Evolutionary conservation across 352 stramenopile genomes (phyloP).

Genomic region (Phytopythium cucurbitacearum): DNA sequence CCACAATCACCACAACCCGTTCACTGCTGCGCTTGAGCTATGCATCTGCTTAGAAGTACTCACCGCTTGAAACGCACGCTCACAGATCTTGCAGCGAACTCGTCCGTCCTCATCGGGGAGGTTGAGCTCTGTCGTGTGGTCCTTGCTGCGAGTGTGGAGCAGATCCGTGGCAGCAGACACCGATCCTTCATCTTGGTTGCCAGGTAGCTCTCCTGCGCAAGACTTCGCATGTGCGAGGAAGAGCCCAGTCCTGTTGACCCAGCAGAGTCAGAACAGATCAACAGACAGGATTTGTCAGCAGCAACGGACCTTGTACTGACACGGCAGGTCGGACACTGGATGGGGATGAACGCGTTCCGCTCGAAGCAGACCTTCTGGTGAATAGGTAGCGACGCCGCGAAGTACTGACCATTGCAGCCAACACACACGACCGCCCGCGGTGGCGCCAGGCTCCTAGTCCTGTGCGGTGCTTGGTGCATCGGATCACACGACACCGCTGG

Average conservation of each 20-base stretch:
- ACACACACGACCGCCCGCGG: constrained; percentile 30
- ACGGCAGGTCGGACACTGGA: constrained; percentile 42
- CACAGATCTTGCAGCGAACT: constrained; percentile 51
- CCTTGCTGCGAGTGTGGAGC: not conserved
- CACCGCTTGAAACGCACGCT: constrained; percentile 41
- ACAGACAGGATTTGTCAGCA: constrained; percentile 1
- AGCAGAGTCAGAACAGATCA: constrained; percentile 1
- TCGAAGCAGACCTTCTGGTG: constrained; percentile 72
- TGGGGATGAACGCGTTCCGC: constrained; percentile 47
- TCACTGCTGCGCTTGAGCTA: not conserved
- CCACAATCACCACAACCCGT: not conserved
- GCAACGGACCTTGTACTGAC: constrained; percentile 15
- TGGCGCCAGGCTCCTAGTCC: constrained; percentile 5
- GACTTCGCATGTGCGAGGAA: constrained; percentile 18
- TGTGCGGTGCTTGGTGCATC: too few species aligned
- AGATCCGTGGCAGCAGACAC: not conserved
- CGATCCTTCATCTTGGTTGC: not conserved
- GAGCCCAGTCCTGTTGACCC: constrained; percentile 14
- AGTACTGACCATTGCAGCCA: constrained; percentile 53
- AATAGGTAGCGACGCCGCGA: constrained; percentile 54
- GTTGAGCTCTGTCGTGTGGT: constrained; percentile 23
- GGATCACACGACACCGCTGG: too few species aligned
- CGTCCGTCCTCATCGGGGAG: constrained; percentile 39
- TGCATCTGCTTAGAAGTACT: not conserved
- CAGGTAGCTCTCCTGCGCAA: constrained; percentile 10